Evolutionary conservation across 768 basidiomycete species (phyloP), one percentile per base, ranked within the genome.

Genomic region (Suillus plorans): DNA sequence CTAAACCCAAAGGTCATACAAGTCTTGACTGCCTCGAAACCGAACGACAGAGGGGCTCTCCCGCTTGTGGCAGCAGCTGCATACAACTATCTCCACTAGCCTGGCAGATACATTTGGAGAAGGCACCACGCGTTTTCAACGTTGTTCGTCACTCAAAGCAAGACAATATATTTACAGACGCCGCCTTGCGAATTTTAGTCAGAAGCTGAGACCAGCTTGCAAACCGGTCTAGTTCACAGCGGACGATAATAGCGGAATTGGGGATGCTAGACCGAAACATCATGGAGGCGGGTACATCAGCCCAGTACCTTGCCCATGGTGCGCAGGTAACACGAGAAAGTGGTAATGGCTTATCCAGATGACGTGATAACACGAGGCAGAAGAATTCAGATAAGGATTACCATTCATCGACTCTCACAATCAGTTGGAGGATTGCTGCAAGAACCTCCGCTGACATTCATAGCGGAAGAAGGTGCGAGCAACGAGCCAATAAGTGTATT

Each of bases 111-210:
- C 53, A 55, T 55, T 36, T 55, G 34, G 53, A 55, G 53, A 61
- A 22, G 50, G 36, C 31, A 36, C 20, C 34, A 36, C 53, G 31
- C 53, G 12, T 55, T 34, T 55, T 13, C 53, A 55, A 36, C 53
- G 53, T 36, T 55, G 36, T 20, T 20, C 53, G 31, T 20, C 31
- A 28, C 18, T 34, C 53, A 55, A 34, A 20, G 34, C 18, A 34
- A 55, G 31, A 55, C 20, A n/a, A 55, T 55, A 55, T 55, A 55
- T 55, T 55, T 36, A n/a, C 53, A 34, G 53, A 55, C 53, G 53
- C 53, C 53, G 53, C 53, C 31, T 55, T 55, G 53, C 53, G 31
- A 55, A 36, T 55, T 55, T 55, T 55, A 34, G 20, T 36, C 31
- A 55, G 53, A 55, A 55, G 53, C 52, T 53, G 16, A 20, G 52